Evolutionary conservation across 2,329 filamentous ascomycete genomes (phyloP).

Genomic region (Ceratocystis variospora): DNA sequence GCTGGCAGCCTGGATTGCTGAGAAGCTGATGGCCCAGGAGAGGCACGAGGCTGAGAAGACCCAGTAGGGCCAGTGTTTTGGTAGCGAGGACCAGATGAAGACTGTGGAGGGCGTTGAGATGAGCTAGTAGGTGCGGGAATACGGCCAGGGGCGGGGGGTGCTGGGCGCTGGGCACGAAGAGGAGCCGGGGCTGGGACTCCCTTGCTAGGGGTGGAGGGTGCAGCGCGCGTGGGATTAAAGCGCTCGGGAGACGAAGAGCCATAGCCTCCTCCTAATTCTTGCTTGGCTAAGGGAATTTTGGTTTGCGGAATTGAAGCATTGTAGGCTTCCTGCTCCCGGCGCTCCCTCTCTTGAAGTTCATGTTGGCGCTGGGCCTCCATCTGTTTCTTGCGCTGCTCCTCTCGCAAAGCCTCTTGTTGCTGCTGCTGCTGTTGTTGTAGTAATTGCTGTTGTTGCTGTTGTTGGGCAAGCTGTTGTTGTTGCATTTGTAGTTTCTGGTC

Average conservation of each 20-base stretch:
- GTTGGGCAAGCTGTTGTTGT: conserved; percentile 11
- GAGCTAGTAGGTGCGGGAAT: conserved; percentile 7
- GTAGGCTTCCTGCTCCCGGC: conserved; percentile 72
- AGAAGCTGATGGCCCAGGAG: conserved; percentile 25
- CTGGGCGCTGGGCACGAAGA: conserved; percentile 58
- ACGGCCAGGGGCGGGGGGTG: conserved; percentile 50
- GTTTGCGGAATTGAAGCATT: conserved; percentile 78
- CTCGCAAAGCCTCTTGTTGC: conserved; percentile 38
- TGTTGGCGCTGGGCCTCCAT: conserved; percentile 43
- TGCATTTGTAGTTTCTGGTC: conserved; percentile 15
- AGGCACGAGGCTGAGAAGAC: conserved; percentile 28
- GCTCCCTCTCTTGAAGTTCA: conserved; percentile 50
- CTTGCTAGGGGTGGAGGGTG: conserved; percentile 53
- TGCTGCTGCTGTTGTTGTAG: conserved; percentile 30
- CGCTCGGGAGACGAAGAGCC: conserved; percentile 41
- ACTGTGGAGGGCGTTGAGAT: conserved; percentile 19
- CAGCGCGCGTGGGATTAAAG: conserved; percentile 74
- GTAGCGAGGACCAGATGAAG: conserved; percentile 41
- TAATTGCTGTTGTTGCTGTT: conserved; percentile 16
- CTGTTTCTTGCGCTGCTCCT: conserved; percentile 50
- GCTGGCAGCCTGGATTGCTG: conserved; percentile 41
- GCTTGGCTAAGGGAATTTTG: conserved; percentile 68
- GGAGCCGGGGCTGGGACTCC: conserved; percentile 43
- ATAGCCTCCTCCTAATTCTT: conserved; percentile 63
- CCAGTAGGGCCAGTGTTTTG: conserved; percentile 31